These are phyloP conservation scores for Trypanosomatidae sp. DNA, from an alignment of 208 protist species.

Conservation along the genomic window DNA sequence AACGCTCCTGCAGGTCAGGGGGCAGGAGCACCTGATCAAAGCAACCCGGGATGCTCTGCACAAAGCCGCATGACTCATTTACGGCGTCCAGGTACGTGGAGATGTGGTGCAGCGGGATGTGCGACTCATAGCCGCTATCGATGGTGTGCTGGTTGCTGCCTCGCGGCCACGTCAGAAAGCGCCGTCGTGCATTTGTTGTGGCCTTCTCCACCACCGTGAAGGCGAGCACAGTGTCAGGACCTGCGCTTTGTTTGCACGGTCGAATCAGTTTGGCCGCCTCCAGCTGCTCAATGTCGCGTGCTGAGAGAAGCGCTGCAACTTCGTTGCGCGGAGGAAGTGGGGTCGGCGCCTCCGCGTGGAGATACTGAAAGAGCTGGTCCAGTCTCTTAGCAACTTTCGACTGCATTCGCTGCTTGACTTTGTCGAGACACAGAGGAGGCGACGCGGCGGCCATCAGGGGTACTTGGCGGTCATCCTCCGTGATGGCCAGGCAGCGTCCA, in stretches of 20 bases:
- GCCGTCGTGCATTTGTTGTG: background rate
- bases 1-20: conserved; percentile 11
- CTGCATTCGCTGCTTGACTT: conserved; percentile 11
- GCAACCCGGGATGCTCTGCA: background rate
- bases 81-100: conserved; percentile 15
- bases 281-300: conserved; percentile 3
- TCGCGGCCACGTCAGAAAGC: conserved; percentile 22
- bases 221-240: conserved; percentile 15
- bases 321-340: conserved; percentile 12
- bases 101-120: conserved; percentile 17
- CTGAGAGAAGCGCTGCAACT: conserved; percentile 6
- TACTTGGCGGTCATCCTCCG: background rate
- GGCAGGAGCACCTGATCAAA: conserved; percentile 17
- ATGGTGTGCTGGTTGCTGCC: conserved; percentile 16
- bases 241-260: background rate
- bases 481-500: conserved; percentile 7
- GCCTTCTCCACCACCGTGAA: conserved; percentile 14
- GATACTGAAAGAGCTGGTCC: conserved; percentile 12
- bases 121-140: conserved; percentile 11
- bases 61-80: conserved; percentile 8
- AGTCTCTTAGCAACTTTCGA: conserved; percentile 4
- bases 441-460: background rate
- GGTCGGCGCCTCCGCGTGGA: background rate
- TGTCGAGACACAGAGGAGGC: conserved; percentile 2
- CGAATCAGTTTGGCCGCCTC: conserved; percentile 8